Conservation (phyloP, 257 asterid genomes). For the Petrea volubilis region DNA sequence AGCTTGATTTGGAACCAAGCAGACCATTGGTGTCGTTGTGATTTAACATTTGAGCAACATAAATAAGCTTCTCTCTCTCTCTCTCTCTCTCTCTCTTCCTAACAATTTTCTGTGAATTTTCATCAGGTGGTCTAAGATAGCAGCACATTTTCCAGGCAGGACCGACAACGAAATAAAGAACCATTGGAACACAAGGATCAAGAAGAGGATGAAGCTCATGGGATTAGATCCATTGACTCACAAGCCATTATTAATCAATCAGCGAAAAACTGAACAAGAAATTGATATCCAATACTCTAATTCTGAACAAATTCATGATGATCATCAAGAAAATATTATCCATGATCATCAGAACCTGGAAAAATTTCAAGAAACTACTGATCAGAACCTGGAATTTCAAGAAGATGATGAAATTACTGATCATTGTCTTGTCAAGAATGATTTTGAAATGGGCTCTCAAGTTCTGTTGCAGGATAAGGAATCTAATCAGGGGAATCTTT, state of each 20-base stretch:
- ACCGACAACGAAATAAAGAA: conserved; percentile 43
- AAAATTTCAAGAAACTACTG: conserved; percentile 6
- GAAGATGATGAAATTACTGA: conserved; percentile 5
- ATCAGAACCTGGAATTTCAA: conserved; percentile 18
- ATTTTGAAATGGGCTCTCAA: conserved; percentile 31
- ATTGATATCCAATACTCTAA: too few relatives aligned
- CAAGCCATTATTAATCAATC: conserved; percentile 21
- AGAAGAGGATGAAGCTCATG: conserved; percentile 35
- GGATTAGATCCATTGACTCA: conserved; percentile 38
- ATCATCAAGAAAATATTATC: conserved; percentile 15
- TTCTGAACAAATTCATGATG: not conserved
- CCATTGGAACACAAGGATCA: conserved; percentile 45
- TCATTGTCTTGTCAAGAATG: conserved; percentile 3
- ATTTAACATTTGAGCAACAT: too few relatives aligned
- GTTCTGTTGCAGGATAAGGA: conserved; percentile 24
- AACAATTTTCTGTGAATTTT: too few relatives aligned
- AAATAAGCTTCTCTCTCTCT: too few relatives aligned
- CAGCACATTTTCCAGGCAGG: conserved; percentile 57
- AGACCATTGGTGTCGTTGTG: too few relatives aligned
- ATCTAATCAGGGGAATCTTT: conserved; percentile 18
- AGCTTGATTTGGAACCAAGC: too few relatives aligned
- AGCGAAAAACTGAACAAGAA: not conserved
- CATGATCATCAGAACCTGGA: conserved; percentile 10
- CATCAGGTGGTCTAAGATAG: conserved; percentile 87
- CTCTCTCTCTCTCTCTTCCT: too few relatives aligned